Evolutionary conservation across 768 basidiomycete species (phyloP), one percentile per base, ranked within the genome.

Genomic region (Termitomyces sp.): DNA sequence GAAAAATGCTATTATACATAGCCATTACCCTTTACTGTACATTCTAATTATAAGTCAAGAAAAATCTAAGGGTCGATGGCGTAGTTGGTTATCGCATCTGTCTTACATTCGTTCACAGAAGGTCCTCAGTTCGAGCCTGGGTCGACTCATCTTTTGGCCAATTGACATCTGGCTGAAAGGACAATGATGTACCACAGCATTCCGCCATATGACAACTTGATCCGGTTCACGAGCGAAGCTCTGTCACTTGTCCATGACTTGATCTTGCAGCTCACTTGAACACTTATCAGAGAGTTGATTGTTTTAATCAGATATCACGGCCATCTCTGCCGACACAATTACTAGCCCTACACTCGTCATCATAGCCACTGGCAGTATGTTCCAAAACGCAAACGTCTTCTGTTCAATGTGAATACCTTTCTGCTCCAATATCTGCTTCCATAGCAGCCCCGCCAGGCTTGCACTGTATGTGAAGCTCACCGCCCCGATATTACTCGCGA

Each of bases 401-500:
- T 84, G 84, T 30, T 62, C 75, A 17, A 97, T 78, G 3, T 63
- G 61, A 44, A 93, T 85, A 1, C 78, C 80, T 69, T 92, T 95
- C 67, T 90, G 86, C 56, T 67, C 64, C 53, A 96, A 72, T 54
- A 96, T 92, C 15, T 74, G 66, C 21, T 77, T 72, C 94, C 95
- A 98, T 15, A 97, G 75, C 43, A 98, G 72, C 0, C 94, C 94
- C 0, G 93, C 94, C 15, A 97, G 80, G 54, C 89, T 91, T 0
- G 91, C 91, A 5, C 87, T 87, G 66, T 94, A 95, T 9, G 91
- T 90, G 66, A 91, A 87, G 59, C 86, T 89, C 62, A 95, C 88
- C 1, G 95, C 95, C 12, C 95, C 95, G 35, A 92, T 87, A 69
- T 97, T 97, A 54, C 85, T 88, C 3, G 89, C 88, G 0, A 97